A percentile compares a stretch with the other conserved stretches of the same genome.
Conservation (phyloP, 139 green algal genomes). For the Nannochloris sp. region DNA sequence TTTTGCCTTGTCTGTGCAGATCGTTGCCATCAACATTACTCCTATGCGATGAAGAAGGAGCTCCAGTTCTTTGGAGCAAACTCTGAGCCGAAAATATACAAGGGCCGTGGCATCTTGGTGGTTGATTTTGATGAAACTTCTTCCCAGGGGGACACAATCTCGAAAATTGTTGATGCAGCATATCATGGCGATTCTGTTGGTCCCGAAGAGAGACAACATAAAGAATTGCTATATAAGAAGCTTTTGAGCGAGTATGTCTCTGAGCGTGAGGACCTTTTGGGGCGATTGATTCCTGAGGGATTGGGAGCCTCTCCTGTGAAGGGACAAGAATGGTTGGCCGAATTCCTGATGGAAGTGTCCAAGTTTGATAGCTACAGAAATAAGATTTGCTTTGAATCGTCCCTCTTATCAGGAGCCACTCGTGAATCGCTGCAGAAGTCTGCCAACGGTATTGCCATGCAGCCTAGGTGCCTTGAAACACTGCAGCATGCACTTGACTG, state of each 20-base stretch:
- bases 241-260: constrained; percentile 41
- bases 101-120: constrained; percentile 39
- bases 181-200: not conserved
- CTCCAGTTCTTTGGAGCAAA: too few species aligned
- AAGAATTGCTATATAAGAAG: constrained; percentile 22
- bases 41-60: too few species aligned
- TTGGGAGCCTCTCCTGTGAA: not conserved
- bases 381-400: constrained; percentile 34
- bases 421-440: constrained; percentile 10
- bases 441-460: constrained; percentile 29
- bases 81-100: not conserved
- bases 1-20: too few species aligned
- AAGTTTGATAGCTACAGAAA: constrained; percentile 73
- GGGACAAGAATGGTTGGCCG: constrained; percentile 31
- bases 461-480: constrained; percentile 29
- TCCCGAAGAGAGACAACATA: constrained; percentile 22
- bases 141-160: constrained; percentile 51
- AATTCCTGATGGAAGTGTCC: constrained; percentile 47
- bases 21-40: too few species aligned
- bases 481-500: constrained; percentile 28
- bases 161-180: constrained; percentile 43
- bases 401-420: constrained; percentile 41
- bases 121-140: constrained; percentile 79
- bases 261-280: constrained; percentile 3
- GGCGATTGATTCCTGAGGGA: constrained; percentile 15